These are phyloP conservation scores for Diddensiella santjacobensis DNA, from an alignment of 805 yeast species.

Conservation along the genomic window DNA sequence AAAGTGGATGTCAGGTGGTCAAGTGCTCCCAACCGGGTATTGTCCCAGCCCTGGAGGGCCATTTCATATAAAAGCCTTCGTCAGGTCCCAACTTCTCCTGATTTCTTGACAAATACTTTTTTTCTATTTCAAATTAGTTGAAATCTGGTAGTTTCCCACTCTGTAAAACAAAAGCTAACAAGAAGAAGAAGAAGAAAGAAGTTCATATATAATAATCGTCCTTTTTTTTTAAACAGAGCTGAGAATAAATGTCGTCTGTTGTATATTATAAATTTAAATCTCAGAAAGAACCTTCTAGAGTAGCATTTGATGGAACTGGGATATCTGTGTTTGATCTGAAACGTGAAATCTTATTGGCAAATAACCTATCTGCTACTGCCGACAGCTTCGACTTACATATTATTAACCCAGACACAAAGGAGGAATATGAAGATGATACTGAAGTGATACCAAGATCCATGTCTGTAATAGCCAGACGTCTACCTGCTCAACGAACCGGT, in stretches of 20 bases:
- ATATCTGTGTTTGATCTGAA: constrained; percentile 91
- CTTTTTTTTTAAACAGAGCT: neutral
- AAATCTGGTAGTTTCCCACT: neutral
- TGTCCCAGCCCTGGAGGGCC: neutral
- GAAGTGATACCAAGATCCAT: constrained; percentile 88
- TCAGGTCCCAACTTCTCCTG: neutral
- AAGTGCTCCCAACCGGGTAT: constrained; percentile 1
- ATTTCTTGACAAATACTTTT: neutral
- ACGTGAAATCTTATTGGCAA: constrained; percentile 79
- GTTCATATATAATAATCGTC: neutral
- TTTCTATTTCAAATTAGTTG: neutral
- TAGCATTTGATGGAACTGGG: constrained; percentile 94
- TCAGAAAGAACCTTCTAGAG: constrained; percentile 71
- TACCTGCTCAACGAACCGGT: constrained; percentile 57
- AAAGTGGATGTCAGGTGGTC: constrained; percentile 5
- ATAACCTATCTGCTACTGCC: constrained; percentile 75
- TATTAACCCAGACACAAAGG: constrained; percentile 65
- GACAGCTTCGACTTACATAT: constrained; percentile 70
- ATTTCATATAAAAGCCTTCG: neutral
- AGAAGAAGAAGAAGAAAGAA: neutral
- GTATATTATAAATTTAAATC: constrained; percentile 84
- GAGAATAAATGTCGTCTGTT: constrained; percentile 65
- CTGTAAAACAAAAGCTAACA: neutral
- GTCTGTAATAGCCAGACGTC: constrained; percentile 73
- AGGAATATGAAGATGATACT: constrained; percentile 83